Base-by-base conservation (phyloP, 352 stramenopile genomes). In the Globisporangium rhizosaccharum region DNA sequence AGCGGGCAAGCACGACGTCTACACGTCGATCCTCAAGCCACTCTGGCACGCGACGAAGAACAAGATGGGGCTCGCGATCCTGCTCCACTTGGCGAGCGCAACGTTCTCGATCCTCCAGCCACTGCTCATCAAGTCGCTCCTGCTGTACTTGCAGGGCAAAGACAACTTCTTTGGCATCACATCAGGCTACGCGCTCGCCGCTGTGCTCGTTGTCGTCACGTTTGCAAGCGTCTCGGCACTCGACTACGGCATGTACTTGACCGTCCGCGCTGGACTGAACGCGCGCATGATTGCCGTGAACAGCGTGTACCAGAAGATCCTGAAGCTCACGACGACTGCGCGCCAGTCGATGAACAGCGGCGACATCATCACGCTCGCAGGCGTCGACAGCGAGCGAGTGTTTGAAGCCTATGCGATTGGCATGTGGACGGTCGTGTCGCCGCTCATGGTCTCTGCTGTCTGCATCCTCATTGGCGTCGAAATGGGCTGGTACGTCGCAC, bases 291-390 rank as follows among this genome's bases (percentile, higher is more conserved):
- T 62, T 41, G 56, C 28, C 4, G 56, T 56, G 18, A 56, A 62
- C 41, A 46, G 48, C 36, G 75, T 88, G 26, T 87, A 74, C 56
- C 73, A 79, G 45, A 89, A 89, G 57, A 67, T 61, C 2, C 71
- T 87, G 14, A 53, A 61, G 53, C 73, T 87, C 41, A 75, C 76
- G 17, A 74, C 63, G 10, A 67, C 62, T 15, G 64, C 73, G 2
- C 71, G 73, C 12, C 78, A 71, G 45, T 50, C 65, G 15, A 79
- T 77, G 48, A 72, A 68, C 41, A 81, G 68, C 8, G 75, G 78
- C n/a, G 75, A 85, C 56, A 85, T 88, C 57, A 70, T 86, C 62
- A 88, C 73, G 25, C 59, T 88, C 57, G 66, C 75, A 0, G 66
- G 68, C 12, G 73, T 81, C 33, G 78, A 88, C 50, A 76, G 68